Conservation (phyloP, 495 filamentous ascomycete species). For the Aspergillus biplanus region DNA sequence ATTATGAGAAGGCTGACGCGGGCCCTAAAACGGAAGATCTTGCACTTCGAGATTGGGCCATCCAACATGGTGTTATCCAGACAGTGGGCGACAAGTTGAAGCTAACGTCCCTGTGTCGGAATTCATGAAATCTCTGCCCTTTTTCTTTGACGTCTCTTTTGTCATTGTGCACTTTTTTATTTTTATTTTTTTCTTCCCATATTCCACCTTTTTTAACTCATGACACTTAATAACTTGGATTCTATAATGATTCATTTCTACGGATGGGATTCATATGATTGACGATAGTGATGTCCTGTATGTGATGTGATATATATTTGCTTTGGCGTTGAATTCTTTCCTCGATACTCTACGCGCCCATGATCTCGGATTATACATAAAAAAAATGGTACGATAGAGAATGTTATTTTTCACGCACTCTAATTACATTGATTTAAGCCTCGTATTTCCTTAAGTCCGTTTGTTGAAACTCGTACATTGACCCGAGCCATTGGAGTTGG, state of each 20-base stretch:
- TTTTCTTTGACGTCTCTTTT: neutral
- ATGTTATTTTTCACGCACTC: neutral
- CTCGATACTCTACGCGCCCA: neutral
- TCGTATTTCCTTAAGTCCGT: neutral
- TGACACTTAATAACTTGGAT: no score
- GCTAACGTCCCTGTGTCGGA: conserved; percentile 19
- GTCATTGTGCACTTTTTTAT: neutral
- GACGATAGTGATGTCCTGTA: neutral
- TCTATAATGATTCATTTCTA: no score
- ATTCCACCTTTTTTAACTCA: neutral
- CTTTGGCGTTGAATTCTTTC: neutral
- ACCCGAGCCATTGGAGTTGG: no score
- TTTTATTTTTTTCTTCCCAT: neutral
- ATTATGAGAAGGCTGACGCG: conserved; percentile 62
- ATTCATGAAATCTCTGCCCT: conserved; percentile 1
- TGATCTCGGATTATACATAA: neutral
- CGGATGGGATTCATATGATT: no score
- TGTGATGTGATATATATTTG: neutral
- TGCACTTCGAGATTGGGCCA: conserved; percentile 55
- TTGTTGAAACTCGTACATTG: no score
- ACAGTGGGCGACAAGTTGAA: conserved; percentile 20
- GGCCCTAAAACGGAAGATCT: conserved; percentile 47
- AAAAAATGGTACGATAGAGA: neutral
- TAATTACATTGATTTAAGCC: neutral
- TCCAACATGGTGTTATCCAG: conserved; percentile 47